Evolutionary conservation across 1,139 yeast species (phyloP), one percentile per base, ranked within the genome.

Genomic region (Geotrichum australiense): DNA sequence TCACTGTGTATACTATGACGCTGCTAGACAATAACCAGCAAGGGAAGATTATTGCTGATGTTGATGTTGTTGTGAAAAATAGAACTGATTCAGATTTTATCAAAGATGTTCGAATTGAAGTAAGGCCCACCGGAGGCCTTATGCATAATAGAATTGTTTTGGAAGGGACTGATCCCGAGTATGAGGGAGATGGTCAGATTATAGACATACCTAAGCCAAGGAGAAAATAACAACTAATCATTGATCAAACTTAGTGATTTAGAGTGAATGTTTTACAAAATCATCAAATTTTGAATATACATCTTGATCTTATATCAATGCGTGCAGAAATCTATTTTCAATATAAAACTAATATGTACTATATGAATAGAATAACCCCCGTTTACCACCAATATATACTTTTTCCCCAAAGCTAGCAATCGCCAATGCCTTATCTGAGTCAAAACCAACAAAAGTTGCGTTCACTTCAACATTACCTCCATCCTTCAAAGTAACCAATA

Each of bases 1-100:
- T 46, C 46, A 43, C 47, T 3, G 47, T 46, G n/a, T 45, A 44
- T 34, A 28, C 48, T 3, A 8, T 42, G 35, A 26, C 42, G 5
- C 32, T 46, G 29, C 35, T 37, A 11, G 47, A 43, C 29, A 41
- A 45, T 22, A 43, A 41, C 31, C 20, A 44, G 11, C 32, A 43
- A 8, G 24, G 23, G 8, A 15, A 26, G 12, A 26, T 27, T n/a
- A 44, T 45, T 7, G 49, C 46, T 8, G 46, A 46, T 24, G 45
- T 46, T 23, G 39, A 42, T 21, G 36, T 45, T 23, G 47, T 45
- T 6, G 43, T 41, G 22, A 41, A 39, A 25, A 22, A 43, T 5
- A 30, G 42, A 10, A 22, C 29, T 11, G 44, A 34, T 7, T 12
- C 26, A 3, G 12, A 28, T 3, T 16, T 6, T 7, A 40, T 29